Evolutionary conservation across 176 grass and related monocot genomes (phyloP).

Genomic region (Luzula sylvatica): DNA sequence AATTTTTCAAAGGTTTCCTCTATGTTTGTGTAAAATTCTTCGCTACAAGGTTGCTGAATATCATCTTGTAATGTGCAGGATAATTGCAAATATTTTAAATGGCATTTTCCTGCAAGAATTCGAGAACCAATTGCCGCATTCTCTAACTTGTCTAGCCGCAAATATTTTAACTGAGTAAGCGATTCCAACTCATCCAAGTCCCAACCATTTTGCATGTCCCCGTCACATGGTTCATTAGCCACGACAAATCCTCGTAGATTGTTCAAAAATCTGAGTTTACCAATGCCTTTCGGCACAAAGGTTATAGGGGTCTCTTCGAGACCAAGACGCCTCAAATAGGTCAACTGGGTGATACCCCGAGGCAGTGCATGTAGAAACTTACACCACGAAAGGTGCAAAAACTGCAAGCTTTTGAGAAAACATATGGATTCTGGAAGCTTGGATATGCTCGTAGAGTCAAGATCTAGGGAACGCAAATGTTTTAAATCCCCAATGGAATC

Average conservation of each 20-base stretch:
- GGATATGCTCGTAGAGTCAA: constrained; percentile 13
- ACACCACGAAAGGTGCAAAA: background rate
- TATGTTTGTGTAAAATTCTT: background rate
- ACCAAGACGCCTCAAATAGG: constrained; percentile 10
- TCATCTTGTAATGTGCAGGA: background rate
- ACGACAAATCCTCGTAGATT: constrained; percentile 21
- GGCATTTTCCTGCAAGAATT: background rate
- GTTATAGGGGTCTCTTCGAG: background rate
- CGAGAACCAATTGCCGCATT: background rate
- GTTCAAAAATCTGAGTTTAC: constrained; percentile 11
- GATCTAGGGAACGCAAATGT: constrained; percentile 12
- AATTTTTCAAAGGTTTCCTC: constrained; percentile 7
- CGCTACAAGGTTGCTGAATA: background rate
- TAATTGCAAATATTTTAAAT: background rate
- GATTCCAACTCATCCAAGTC: constrained; percentile 18
- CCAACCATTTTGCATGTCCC: constrained; percentile 6
- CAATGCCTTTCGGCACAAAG: constrained; percentile 19
- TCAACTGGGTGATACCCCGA: constrained; percentile 9
- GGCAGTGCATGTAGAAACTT: constrained; percentile 1
- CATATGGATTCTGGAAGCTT: constrained; percentile 16
- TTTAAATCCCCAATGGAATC: constrained; percentile 13
- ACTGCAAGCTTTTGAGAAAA: background rate
- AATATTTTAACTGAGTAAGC: constrained; percentile 8
- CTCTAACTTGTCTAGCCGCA: constrained; percentile 5
- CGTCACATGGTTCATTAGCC: background rate